Base-by-base conservation (phyloP, 371 early-diverging fungal species). In the Funneliformis caledonium region DNA sequence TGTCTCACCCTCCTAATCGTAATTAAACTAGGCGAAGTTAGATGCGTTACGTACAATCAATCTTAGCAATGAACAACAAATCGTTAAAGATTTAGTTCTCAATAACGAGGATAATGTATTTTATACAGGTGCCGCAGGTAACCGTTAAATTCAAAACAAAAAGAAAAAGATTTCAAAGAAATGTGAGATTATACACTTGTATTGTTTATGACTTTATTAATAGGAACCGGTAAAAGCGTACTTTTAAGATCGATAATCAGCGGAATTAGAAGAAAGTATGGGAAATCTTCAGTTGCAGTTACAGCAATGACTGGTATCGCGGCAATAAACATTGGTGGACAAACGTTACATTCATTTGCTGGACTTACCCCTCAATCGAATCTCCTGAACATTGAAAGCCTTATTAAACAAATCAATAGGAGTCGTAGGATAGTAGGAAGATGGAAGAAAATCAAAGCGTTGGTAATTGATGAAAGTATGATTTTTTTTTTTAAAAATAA, bases 231-330 rank as follows among this genome's bases (percentile, higher is more conserved):
- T 64, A 95, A 95, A 82, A 92, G 92, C 0, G 88, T 92, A 37
- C 81, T 95, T 60, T 76, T 94, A 62, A 85, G 88, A 10, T 89
- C 91, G 76, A 87, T 96, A 64, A 94, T 96, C 67, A 80, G 81
- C 6, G 81, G 83, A 8, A 83, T 94, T 61, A 80, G 80, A 52
- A 83, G 72, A 16, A 81, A 79, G 2, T 78, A 78, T 6, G 85
- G 86, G 0, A 85, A 87, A 48, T 16, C 9, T 14, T 31, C 12
- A 2, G 85, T 95, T 9, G 93, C 91, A 0, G 87, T 95, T 4
- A 94, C 95, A 16, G 96, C 97, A 8, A 91, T 96, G 2, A 97
- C 97, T 1, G 97, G 97, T 6, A 92, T 96, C 79, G 96, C 97
- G 3, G 97, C 97, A 0, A 89, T 89, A 80, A 93, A 95, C 81